These are phyloP conservation scores for Lachnellula arida DNA, from an alignment of 2,329 filamentous ascomycete species.

Conservation along the genomic window DNA sequence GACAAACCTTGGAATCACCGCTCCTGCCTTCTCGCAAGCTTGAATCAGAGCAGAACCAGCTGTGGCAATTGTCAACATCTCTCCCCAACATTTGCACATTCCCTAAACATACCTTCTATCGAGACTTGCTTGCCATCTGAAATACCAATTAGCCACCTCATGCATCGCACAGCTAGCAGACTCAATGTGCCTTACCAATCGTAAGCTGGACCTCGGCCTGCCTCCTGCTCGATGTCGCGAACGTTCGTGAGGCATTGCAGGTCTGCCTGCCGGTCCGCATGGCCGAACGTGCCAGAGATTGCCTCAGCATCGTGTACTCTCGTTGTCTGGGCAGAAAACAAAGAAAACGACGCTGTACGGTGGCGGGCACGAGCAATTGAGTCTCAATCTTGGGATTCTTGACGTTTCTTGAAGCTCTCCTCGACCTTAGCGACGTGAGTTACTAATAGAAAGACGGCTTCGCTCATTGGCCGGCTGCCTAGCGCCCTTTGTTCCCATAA, in stretches of 20 bases:
- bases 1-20: constrained; percentile 74
- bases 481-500: no score
- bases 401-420: constrained; percentile 14
- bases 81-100: constrained; percentile 14
- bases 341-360: constrained; percentile 21
- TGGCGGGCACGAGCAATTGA: constrained; percentile 21
- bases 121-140: constrained; percentile 96
- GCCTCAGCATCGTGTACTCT: constrained; percentile 65
- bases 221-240: constrained; percentile 74
- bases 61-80: constrained; percentile 44
- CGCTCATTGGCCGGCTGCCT: no score
- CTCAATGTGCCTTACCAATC: constrained; percentile 61
- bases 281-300: constrained; percentile 63
- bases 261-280: constrained; percentile 58
- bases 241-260: constrained; percentile 65
- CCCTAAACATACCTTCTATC: constrained; percentile 70
- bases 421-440: constrained; percentile 11
- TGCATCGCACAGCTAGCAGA: constrained; percentile 5
- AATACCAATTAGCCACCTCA: constrained; percentile 31
- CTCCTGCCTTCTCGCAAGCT: constrained; percentile 96
- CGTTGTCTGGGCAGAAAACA: constrained; percentile 44
- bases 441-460: constrained; percentile 16
- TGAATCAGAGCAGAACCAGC: constrained; percentile 96
- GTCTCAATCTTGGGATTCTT: constrained; percentile 6
- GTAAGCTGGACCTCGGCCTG: constrained; percentile 95